phyloP scores from a whole-genome alignment of 2,329 filamentous ascomycete genomes.

The Aaosphaeria arxii region DNA sequence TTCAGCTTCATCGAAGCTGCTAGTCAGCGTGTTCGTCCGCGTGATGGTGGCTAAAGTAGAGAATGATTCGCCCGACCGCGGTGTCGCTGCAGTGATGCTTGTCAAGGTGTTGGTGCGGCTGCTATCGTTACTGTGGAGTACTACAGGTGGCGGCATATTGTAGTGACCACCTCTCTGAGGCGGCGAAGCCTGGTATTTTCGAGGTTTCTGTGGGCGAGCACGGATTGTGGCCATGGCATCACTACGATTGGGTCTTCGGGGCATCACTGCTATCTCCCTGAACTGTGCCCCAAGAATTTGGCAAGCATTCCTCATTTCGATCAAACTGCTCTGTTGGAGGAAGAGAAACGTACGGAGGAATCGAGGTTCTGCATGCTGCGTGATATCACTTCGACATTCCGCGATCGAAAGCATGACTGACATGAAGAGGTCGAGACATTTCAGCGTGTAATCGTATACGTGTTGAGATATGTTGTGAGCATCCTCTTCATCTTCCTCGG shows the following conservation, averaged over 20 bases:
- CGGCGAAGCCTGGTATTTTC: constrained; percentile 30
- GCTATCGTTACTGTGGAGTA: constrained; percentile 44
- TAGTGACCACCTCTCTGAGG: constrained; percentile 31
- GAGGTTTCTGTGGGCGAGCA: constrained; percentile 24
- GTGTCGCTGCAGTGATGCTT: constrained; percentile 57
- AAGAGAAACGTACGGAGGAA: constrained; percentile 59
- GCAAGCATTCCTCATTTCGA: constrained; percentile 60
- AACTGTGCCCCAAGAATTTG: constrained; percentile 46
- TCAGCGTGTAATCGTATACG: constrained; percentile 32
- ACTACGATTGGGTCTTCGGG: constrained; percentile 17
- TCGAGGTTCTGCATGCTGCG: constrained; percentile 54
- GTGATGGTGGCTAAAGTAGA: constrained; percentile 51
- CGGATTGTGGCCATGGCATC: constrained; percentile 26
- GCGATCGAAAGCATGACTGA: constrained; percentile 34
- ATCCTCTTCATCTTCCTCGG: constrained; percentile 51
- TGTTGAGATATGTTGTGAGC: constrained; percentile 34
- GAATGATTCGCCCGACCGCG: constrained; percentile 81
- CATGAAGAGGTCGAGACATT: constrained; percentile 35
- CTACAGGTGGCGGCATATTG: constrained; percentile 36
- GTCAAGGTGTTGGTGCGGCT: constrained; percentile 55
- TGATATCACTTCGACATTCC: constrained; percentile 44
- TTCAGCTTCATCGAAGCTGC: constrained; percentile 62
- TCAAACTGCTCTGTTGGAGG: constrained; percentile 56
- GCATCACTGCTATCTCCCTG: constrained; percentile 18
- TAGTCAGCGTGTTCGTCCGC: constrained; percentile 50